Conservation (phyloP, 345 rosid species). For the Corymbia maculata region DNA sequence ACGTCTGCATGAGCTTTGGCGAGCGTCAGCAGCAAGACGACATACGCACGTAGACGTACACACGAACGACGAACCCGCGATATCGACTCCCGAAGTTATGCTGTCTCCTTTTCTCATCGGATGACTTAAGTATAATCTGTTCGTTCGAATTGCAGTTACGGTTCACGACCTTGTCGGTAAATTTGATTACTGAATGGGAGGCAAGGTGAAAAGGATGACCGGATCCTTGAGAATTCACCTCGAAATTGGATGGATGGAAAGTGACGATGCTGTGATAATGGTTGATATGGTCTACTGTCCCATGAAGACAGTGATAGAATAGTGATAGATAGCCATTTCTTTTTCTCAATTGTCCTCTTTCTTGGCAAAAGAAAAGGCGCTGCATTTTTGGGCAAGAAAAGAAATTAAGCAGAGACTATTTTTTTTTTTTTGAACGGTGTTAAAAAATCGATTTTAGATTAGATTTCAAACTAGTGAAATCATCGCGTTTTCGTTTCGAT, state of each 20-base stretch:
- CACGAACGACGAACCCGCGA: not conserved
- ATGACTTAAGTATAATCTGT: not conserved
- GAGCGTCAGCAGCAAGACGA: not conserved
- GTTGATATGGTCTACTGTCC: not conserved
- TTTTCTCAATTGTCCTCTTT: not conserved
- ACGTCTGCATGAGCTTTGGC: not conserved
- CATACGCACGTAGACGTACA: not conserved
- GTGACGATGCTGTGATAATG: not conserved
- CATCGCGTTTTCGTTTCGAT: not conserved
- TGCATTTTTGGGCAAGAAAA: not conserved
- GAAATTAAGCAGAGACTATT: not conserved
- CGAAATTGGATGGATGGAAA: not conserved
- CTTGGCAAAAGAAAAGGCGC: not conserved
- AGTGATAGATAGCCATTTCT: constrained; percentile 7
- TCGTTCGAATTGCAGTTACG: not conserved
- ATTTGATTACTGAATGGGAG: not conserved
- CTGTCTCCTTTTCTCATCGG: not conserved
- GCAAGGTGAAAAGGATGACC: not conserved
- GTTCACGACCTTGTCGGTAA: not conserved
- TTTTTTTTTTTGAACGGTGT: not conserved
- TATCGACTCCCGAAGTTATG: not conserved
- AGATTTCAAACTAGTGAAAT: not conserved
- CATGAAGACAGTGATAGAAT: constrained; percentile 13
- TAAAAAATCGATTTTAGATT: not conserved
- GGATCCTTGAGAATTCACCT: not conserved